Evolutionary conservation across 495 filamentous ascomycete species (phyloP).

Genomic region (Podospora pseudocomata): DNA sequence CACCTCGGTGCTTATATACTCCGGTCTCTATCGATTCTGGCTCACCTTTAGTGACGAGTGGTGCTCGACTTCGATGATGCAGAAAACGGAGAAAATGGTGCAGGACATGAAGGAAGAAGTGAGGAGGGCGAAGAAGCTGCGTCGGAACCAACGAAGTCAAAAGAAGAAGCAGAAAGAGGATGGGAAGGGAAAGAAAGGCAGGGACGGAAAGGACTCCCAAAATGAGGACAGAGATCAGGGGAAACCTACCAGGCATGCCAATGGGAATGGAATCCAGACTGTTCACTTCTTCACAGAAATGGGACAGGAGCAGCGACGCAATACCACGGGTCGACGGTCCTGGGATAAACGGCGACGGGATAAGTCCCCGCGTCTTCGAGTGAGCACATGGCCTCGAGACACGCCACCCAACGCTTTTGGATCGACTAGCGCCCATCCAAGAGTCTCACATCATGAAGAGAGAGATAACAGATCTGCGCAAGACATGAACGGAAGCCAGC

Average conservation of each 20-base stretch:
- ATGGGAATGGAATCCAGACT: neutral
- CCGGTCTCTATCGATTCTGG: slow-evolving; percentile 25
- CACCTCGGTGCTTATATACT: slow-evolving; percentile 13
- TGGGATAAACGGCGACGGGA: neutral
- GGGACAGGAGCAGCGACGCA: neutral
- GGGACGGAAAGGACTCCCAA: neutral
- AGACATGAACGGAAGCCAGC: neutral
- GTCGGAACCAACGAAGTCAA: neutral
- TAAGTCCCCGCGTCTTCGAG: neutral
- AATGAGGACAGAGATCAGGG: neutral
- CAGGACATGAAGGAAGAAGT: slow-evolving; percentile 10
- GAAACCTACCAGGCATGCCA: neutral
- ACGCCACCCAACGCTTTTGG: neutral
- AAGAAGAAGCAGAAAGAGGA: neutral
- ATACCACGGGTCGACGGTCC: neutral
- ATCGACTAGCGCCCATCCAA: neutral
- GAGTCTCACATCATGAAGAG: neutral
- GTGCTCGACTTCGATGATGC: slow-evolving; percentile 1
- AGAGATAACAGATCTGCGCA: neutral
- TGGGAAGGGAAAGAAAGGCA: neutral
- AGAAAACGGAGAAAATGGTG: slow-evolving; percentile 11
- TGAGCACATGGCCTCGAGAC: neutral
- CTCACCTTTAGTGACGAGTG: slow-evolving; percentile 7
- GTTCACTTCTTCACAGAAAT: too few species aligned
- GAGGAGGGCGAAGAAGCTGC: slow-evolving; percentile 11